Evolutionary conservation across 768 basidiomycete genomes (phyloP), one percentile per base, ranked within the genome.

Genomic region (Fomitopsis serialis): DNA sequence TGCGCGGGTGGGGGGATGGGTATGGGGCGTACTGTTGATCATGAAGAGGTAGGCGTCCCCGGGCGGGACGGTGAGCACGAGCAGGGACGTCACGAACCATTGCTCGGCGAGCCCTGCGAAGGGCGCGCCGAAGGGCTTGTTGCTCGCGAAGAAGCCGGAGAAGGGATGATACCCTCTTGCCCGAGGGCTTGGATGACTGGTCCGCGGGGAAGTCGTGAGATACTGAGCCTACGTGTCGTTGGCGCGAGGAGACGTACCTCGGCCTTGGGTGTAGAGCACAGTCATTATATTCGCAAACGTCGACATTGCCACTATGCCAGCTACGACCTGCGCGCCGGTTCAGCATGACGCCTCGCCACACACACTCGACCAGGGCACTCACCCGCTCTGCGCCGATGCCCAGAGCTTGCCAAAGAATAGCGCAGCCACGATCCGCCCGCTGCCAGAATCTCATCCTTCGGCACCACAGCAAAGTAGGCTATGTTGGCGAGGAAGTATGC

Each of bases 21-120:
- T 21, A 21, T 10, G 32, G 13, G 11, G 65, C 84, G 56, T 48
- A 85, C 87, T 63, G 60, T 80, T 85, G 52, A 87, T 73, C 59
- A 83, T 74, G 66, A 91, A 88, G 27, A 81, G 73, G 61, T 87
- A 91, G 0, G 85, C 85, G 58, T 90, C 88, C 2, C 89, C 87
- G 0, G 85, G 77, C 0, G 88, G 89, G 0, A 83, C 73, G 1
- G 74, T 72, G 6, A 81, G 59, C 45, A 85, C 70, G 52, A 86
- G 71, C 11, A 75, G 58, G 21, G 78, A 74, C 0, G 84, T 86
- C 15, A 87, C 61, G 5, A 80, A 19, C 66, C 81, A 90, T 58
- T 87, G 85, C 0, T 75, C 70, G 45, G 82, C 75, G 3, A 91
- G 70, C 0, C 85, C 87, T 0, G 79, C 72, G 1, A 85, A 64